Evolutionary conservation across 1,284 basidiomycete genomes (phyloP), one percentile per base, ranked within the genome.

Genomic region (Singerocomus inundabilis): DNA sequence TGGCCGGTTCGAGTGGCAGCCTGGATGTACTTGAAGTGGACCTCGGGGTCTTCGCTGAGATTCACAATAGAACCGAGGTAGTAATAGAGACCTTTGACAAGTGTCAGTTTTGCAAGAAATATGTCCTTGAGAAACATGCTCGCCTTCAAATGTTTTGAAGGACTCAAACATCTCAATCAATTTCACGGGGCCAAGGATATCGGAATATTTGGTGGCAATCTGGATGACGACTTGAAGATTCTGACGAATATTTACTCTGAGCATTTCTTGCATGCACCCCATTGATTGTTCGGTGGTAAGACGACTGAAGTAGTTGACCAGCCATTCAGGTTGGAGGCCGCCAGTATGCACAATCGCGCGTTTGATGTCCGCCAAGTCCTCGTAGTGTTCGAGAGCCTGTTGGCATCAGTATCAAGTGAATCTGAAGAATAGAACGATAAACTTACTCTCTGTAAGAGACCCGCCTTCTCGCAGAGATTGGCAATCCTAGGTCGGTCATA

Each of bases 1-100:
- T 99, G 97, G 38, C 96, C 96, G 18, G 97, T 99, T 37, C 97
- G 88, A 2, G 95, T 98, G 10, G 97, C 97, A 30, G 97, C 97
- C 69, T 99, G 97, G 64, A 99, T 98, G 75, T 99, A 99, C 80
- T 99, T 99, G 85, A 98, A 99, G 78, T 98, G 92, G 4, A 99
- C 97, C 71, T 99, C 97, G 15, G 93, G 81, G 71, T 99, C 97
- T 68, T 93, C 84, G 68, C 88, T 93, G 56, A 99, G 81, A 74
- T 99, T 99, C 69, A 99, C 97, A 58, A 99, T 84, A 7, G 96
- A 98, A 40, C 97, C 93, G 52, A 96, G 84, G 70, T 94, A 95
- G 75, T 99, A 99, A 78, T 99, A 99, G 16, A 99, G 82, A 68
- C 94, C 92, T 88, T 41, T 34, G 9, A 40, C 11, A 13, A 46